phyloP scores from a whole-genome alignment of 768 basidiomycete genomes.

The Suillus decipiens region DNA sequence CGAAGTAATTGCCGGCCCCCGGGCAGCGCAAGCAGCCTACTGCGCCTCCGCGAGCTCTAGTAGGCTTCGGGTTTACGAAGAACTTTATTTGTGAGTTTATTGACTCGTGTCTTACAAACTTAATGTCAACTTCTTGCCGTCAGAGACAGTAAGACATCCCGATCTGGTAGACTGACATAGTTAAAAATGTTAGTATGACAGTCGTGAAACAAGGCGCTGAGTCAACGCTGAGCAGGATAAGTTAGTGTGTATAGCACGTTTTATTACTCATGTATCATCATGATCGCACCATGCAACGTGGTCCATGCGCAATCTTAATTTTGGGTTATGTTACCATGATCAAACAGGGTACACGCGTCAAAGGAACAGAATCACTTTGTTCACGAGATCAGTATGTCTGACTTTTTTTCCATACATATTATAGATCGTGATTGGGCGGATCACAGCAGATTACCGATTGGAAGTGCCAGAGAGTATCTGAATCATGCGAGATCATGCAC shows the following conservation, averaged over 20 bases:
- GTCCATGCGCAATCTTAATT: neutral
- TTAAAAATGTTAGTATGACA: neutral
- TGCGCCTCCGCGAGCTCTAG: neutral
- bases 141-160: neutral
- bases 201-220: neutral
- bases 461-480: neutral
- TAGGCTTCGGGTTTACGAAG: neutral
- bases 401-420: neutral
- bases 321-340: neutral
- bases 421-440: neutral
- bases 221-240: neutral
- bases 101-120: neutral
- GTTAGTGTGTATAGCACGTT: neutral
- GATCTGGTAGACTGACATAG: neutral
- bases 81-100: neutral
- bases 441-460: neutral
- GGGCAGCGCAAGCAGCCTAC: neutral
- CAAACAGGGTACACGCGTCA: neutral
- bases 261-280: neutral
- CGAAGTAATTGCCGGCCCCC: neutral
- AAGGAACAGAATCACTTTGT: neutral
- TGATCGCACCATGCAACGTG: neutral
- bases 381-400: neutral
- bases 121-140: neutral
- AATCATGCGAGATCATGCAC: neutral